A percentile compares a stretch with the other conserved stretches of the same genome.
phyloP scores from a whole-genome alignment of 2,329 filamentous ascomycete genomes.

The Neonectria hederae region DNA sequence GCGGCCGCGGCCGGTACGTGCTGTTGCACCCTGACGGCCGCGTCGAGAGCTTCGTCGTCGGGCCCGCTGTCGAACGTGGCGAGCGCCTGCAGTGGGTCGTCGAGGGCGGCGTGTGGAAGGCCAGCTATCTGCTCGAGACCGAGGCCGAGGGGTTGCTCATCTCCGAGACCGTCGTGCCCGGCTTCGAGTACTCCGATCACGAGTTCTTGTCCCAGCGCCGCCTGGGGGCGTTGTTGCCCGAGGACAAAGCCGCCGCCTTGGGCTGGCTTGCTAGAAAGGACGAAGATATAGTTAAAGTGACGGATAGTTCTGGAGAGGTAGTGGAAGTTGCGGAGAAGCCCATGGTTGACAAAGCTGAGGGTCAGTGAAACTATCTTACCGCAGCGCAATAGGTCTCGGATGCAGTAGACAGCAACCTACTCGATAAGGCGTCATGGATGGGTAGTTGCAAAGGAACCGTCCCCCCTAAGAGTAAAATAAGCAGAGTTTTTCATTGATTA shows the following conservation, averaged over 20 bases:
- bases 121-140: constrained; percentile 62
- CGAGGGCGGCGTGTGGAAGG: constrained; percentile 74
- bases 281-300: not conserved
- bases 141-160: constrained; percentile 65
- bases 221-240: constrained; percentile 61
- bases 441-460: not conserved
- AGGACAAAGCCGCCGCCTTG: constrained; percentile 60
- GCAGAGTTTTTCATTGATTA: constrained; percentile 3
- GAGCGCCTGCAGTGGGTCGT: constrained; percentile 76
- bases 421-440: not conserved
- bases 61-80: constrained; percentile 63
- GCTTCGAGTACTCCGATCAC: constrained; percentile 74
- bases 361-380: not conserved
- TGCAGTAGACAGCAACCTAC: not conserved
- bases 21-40: constrained; percentile 67
- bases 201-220: constrained; percentile 67
- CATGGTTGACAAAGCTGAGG: not conserved
- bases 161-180: constrained; percentile 73
- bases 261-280: constrained; percentile 52
- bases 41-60: constrained; percentile 73
- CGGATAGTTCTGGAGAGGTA: constrained; percentile 7
- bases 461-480: not conserved
- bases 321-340: not conserved
- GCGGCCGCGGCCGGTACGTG: constrained; percentile 70
- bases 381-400: no score